Evolutionary conservation across 192 early-diverging fungal genomes (phyloP), one percentile per base, ranked within the genome.

Genomic region (Linnemannia hyalina): DNA sequence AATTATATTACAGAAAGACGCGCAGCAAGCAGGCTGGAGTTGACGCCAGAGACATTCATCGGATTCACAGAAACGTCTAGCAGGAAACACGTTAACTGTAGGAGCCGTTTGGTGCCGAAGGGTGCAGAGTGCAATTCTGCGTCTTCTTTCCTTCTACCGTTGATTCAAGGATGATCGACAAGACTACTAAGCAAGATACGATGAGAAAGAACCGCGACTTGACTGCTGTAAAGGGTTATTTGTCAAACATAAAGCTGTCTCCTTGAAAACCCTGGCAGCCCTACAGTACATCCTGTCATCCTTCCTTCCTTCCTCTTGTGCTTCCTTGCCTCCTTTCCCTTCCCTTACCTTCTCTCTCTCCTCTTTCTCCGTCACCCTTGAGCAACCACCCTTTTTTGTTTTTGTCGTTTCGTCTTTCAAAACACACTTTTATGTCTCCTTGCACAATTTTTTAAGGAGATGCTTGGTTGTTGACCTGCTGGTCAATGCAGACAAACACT

Each of bases 251-350:
- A 13, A 13, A 4, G 26, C 13, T 3, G 29, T 65, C 60, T 65
- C 60, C 60, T 65, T 9, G 60, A 65, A 60, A 65, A 65, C 60
- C 60, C 60, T 65, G 11, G 29, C 60, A 65, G 60, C 11, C 60
- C 60, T 65, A 65, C 29, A 60, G 2, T 11, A 11, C 57, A 29
- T 16, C 57, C 57, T 29, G 26, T 63, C n/a, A n/a, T 11, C 60
- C 60, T n/a, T 11, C 60, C 2, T 29, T 10, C 29, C 23, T 60
- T 32, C 26, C 26, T 65, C 29, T 11, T 65, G 11, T 65, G 60
- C 60, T 29, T 32, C 10, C 26, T 32, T 8, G 32, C 40, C 18
- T 41, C 68, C 32, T 36, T 70, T 70, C 36, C 13, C 13, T 11
- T 44, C 6, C 42, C 47, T 49, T 49, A 7, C 18, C 47, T 49